These are phyloP conservation scores for Stemphylium vesicarium DNA, from an alignment of 2,329 filamentous ascomycete species.

Conservation along the genomic window DNA sequence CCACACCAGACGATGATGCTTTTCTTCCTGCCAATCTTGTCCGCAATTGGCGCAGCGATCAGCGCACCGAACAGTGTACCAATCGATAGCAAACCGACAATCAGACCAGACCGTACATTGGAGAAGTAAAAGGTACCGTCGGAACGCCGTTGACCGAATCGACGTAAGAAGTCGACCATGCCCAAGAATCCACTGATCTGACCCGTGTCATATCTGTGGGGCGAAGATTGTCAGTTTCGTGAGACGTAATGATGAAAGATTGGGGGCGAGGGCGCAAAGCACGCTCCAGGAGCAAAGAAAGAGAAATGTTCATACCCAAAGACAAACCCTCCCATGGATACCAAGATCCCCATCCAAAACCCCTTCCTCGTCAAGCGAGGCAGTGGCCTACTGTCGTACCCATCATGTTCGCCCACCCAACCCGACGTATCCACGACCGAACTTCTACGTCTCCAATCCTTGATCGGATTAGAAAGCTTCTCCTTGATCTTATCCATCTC, in stretches of 20 bases:
- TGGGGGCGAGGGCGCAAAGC: background rate
- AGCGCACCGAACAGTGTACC: constrained; percentile 77
- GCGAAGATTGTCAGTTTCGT: too few relatives aligned
- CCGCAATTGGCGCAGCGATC: constrained; percentile 62
- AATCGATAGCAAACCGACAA: constrained; percentile 61
- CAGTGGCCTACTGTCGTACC: constrained; percentile 31
- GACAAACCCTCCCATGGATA: constrained; percentile 36
- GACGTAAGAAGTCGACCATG: constrained; percentile 37
- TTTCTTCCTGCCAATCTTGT: constrained; percentile 64
- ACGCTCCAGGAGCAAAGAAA: too few relatives aligned
- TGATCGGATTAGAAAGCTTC: constrained; percentile 25
- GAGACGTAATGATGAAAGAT: too few relatives aligned
- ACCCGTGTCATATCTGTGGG: constrained; percentile 30
- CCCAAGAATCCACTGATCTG: constrained; percentile 41
- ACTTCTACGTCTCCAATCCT: constrained; percentile 20
- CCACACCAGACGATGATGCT: constrained; percentile 66
- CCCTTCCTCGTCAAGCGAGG: constrained; percentile 28
- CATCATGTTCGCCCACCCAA: constrained; percentile 28
- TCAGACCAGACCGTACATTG: constrained; percentile 37
- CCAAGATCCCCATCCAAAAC: constrained; percentile 36
- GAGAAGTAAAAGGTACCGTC: constrained; percentile 34
- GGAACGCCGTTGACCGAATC: constrained; percentile 25
- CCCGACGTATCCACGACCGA: constrained; percentile 21
- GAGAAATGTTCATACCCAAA: background rate
- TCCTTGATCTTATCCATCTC: constrained; percentile 11